Conservation (phyloP, 2,329 filamentous ascomycete genomes). For the Capronia coronata region DNA sequence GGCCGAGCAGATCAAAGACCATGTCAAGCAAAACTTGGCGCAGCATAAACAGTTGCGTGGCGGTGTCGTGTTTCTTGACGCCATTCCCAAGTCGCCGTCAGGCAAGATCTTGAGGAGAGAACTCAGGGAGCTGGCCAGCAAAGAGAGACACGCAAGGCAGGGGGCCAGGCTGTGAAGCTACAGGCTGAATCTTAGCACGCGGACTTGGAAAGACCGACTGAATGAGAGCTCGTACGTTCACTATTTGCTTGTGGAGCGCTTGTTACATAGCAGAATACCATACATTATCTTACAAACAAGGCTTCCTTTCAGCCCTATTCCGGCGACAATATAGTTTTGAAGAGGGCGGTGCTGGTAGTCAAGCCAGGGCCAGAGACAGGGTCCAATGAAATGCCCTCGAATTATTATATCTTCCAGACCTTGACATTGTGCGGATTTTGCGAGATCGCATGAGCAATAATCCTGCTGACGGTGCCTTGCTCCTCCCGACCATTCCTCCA, state of each 20-base stretch:
- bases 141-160: slow-evolving; percentile 9
- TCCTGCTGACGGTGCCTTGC: slow-evolving; percentile 24
- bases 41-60: slow-evolving; percentile 34
- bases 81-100: slow-evolving; percentile 36
- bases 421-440: slow-evolving; percentile 20
- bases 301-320: too few species aligned
- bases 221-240: too few species aligned
- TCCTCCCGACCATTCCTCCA: slow-evolving; percentile 26
- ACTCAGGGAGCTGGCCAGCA: slow-evolving; percentile 32
- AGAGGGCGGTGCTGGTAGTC: too few species aligned
- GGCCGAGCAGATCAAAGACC: slow-evolving; percentile 33
- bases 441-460: slow-evolving; percentile 21
- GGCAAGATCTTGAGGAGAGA: slow-evolving; percentile 36
- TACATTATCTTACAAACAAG: too few species aligned
- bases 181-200: background rate
- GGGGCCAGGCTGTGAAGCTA: slow-evolving; percentile 17
- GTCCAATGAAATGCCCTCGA: too few species aligned
- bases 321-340: too few species aligned
- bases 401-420: slow-evolving; percentile 25
- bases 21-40: slow-evolving; percentile 30
- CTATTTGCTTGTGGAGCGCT: too few species aligned
- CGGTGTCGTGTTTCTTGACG: slow-evolving; percentile 34
- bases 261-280: too few species aligned
- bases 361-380: too few species aligned
- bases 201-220: too few species aligned